phyloP scores from a whole-genome alignment of 176 grass and related monocot species.

The Otatea glauca region DNA sequence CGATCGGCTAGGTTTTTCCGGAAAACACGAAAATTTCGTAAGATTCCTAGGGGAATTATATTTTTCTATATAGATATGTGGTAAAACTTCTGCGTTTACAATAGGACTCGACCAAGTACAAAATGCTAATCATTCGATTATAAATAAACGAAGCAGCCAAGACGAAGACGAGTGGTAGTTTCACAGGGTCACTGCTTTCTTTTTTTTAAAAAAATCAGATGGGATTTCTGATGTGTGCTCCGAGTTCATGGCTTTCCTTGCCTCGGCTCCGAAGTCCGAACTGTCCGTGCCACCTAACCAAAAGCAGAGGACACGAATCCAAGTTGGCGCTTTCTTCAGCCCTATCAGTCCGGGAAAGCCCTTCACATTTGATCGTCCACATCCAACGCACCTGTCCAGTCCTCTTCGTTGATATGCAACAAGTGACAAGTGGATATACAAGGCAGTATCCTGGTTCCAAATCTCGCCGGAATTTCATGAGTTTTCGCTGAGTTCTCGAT shows the following conservation, averaged over 20 bases:
- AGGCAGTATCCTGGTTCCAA: no score
- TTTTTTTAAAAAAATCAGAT: neutral
- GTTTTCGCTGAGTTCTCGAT: no score
- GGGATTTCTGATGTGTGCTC: neutral
- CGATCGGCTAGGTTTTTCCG: neutral
- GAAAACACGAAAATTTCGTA: neutral
- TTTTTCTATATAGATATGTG: no score
- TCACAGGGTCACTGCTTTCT: neutral
- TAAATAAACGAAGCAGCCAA: neutral
- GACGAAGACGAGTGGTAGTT: neutral
- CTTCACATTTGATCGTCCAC: neutral
- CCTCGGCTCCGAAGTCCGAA: neutral
- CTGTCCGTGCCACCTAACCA: neutral
- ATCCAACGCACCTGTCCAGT: neutral
- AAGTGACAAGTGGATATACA: neutral
- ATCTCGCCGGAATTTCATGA: no score
- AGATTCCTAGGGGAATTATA: neutral
- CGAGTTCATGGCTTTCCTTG: neutral
- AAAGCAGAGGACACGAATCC: conserved; percentile 24
- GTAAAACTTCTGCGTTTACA: neutral
- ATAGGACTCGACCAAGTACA: neutral
- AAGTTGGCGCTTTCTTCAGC: neutral
- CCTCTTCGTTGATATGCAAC: neutral
- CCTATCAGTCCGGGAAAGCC: neutral
- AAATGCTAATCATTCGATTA: neutral